phyloP scores from a whole-genome alignment of 73 alveolate genomes.

The Tetrahymena elliotti region DNA sequence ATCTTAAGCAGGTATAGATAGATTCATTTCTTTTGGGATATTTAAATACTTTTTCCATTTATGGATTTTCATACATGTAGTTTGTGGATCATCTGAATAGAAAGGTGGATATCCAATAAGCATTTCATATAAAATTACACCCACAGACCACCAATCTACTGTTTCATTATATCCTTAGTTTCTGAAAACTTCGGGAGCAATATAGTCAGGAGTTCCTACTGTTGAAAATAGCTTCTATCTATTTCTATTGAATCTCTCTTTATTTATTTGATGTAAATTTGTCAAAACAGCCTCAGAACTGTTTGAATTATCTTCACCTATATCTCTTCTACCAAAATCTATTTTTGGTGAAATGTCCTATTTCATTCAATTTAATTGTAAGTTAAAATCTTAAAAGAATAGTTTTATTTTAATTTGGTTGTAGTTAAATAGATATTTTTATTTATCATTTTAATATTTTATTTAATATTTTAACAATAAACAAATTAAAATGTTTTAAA shows the following conservation, averaged over 20 bases:
- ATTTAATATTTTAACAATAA: too few species aligned
- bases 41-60: conserved; percentile 70
- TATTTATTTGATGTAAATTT: conserved; percentile 32
- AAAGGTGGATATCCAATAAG: conserved; percentile 97
- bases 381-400: too few species aligned
- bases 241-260: conserved; percentile 60
- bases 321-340: conserved; percentile 67
- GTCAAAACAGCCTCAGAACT: not conserved
- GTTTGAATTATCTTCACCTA: conserved; percentile 21
- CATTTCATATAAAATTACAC: conserved; percentile 93
- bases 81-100: conserved; percentile 78
- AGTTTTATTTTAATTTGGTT: too few species aligned
- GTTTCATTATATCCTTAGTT: conserved; percentile 75
- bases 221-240: conserved; percentile 88
- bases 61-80: conserved; percentile 69
- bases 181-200: conserved; percentile 94
- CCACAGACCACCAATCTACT: conserved; percentile 96
- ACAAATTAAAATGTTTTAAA: too few species aligned
- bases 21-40: conserved; percentile 82
- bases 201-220: conserved; percentile 98
- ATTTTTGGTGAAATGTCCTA: conserved; percentile 58
- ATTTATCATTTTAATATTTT: too few species aligned
- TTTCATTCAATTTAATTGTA: not conserved
- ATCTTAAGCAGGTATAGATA: conserved; percentile 70
- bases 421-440: too few species aligned